Conservation (phyloP, 2,329 filamentous ascomycete species). For the Phaeosphaeria sp. region DNA sequence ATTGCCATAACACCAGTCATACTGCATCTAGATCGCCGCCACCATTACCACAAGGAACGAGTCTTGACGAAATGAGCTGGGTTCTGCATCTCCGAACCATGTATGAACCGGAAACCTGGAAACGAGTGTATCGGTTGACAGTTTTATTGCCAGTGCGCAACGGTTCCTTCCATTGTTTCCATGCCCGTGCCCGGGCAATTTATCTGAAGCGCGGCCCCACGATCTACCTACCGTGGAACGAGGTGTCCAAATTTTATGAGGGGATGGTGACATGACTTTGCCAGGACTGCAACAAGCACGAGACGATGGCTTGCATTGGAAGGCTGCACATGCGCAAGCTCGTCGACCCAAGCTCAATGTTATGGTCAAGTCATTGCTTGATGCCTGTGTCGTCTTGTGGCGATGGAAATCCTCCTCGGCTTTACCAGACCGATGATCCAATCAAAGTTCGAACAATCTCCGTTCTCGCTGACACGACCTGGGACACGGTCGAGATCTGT, state of each 20-base stretch:
- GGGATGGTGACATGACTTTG: too few relatives aligned
- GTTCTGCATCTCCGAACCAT: neutral
- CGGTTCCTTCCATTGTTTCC: conserved; percentile 11
- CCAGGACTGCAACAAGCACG: too few relatives aligned
- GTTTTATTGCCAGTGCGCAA: conserved; percentile 3
- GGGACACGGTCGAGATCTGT: neutral
- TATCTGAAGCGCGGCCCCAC: conserved; percentile 16
- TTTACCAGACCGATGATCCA: neutral
- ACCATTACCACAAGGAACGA: neutral
- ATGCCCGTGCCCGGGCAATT: conserved; percentile 7
- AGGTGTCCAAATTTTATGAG: too few relatives aligned
- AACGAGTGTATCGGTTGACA: conserved; percentile 7
- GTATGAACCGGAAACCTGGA: conserved; percentile 4
- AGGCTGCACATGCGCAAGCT: neutral
- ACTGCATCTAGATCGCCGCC: neutral
- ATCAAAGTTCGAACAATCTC: neutral
- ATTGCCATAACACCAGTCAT: neutral
- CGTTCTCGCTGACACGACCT: neutral
- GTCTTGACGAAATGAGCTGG: neutral
- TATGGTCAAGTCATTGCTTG: neutral
- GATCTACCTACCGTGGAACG: neutral
- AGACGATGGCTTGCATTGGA: too few relatives aligned
- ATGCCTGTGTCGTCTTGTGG: neutral
- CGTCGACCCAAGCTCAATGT: neutral
- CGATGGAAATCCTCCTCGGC: neutral